These are phyloP conservation scores for Cytospora piceicola DNA, from an alignment of 2,329 filamentous ascomycete species.

Conservation along the genomic window DNA sequence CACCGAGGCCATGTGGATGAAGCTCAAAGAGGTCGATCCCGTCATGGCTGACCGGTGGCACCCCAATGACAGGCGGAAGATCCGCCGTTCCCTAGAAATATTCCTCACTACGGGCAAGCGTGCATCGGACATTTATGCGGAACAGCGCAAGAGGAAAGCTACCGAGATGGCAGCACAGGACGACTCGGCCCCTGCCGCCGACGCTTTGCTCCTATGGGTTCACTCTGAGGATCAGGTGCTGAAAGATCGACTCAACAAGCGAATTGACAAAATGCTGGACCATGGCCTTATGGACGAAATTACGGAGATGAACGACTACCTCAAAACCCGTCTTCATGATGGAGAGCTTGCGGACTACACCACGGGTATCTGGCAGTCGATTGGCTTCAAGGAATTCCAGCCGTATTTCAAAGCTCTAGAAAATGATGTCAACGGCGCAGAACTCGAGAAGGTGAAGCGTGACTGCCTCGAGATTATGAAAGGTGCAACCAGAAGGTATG, in stretches of 20 bases:
- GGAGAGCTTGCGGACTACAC: slow-evolving; percentile 69
- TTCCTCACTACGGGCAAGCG: slow-evolving; percentile 79
- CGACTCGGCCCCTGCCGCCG: slow-evolving; percentile 31
- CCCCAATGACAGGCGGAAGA: slow-evolving; percentile 89
- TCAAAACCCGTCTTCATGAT: slow-evolving; percentile 40
- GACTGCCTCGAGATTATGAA: slow-evolving; percentile 76
- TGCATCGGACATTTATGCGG: slow-evolving; percentile 84
- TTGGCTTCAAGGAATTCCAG: slow-evolving; percentile 91
- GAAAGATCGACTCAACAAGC: slow-evolving; percentile 69
- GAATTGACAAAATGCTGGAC: slow-evolving; percentile 84
- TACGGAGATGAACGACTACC: slow-evolving; percentile 48
- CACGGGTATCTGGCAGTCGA: slow-evolving; percentile 93
- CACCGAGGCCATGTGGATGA: slow-evolving; percentile 72
- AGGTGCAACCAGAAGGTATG: slow-evolving; percentile 83
- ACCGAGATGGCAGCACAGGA: slow-evolving; percentile 31
- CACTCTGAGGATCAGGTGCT: slow-evolving; percentile 73
- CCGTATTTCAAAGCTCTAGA: slow-evolving; percentile 63
- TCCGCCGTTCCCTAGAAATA: slow-evolving; percentile 86
- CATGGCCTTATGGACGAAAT: slow-evolving; percentile 56
- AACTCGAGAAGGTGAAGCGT: slow-evolving; percentile 59
- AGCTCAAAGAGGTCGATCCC: slow-evolving; percentile 81
- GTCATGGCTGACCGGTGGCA: slow-evolving; percentile 92
- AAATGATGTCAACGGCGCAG: slow-evolving; percentile 37
- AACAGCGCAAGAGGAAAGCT: slow-evolving; percentile 62
- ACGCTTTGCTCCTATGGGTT: slow-evolving; percentile 82